A percentile compares a stretch with the other conserved stretches of the same genome.
Evolutionary conservation across 208 protist genomes (phyloP).

Genomic region (Trypanosoma platydactyli): DNA sequence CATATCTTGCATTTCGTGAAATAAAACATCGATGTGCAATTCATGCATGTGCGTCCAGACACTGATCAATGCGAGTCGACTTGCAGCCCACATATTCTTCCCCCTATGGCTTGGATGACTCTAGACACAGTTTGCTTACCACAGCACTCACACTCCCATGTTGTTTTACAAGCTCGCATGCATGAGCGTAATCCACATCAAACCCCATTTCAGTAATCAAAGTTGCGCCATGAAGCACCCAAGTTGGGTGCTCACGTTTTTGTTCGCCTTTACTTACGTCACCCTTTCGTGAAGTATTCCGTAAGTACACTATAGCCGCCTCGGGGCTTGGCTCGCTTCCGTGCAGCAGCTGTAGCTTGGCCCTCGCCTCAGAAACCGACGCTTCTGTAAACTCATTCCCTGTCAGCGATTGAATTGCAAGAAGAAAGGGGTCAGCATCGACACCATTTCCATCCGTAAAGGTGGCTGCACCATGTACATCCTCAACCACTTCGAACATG

Average conservation of each 20-base stretch:
- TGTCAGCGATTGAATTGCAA: conserved; percentile 28
- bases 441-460: conserved; percentile 48
- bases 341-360: neutral
- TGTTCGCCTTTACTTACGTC: neutral
- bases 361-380: conserved; percentile 21
- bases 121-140: conserved; percentile 15
- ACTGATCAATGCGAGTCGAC: no score
- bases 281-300: neutral
- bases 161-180: conserved; percentile 22
- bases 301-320: conserved; percentile 18
- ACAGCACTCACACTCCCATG: conserved; percentile 24
- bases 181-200: conserved; percentile 11
- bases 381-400: conserved; percentile 37
- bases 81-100: neutral
- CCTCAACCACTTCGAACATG: conserved; percentile 33
- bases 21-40: no score
- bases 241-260: conserved; percentile 4
- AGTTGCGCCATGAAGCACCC: conserved; percentile 19
- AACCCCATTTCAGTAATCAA: conserved; percentile 27
- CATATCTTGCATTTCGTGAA: no score
- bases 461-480: conserved; percentile 25
- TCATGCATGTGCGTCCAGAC: no score
- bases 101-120: neutral
- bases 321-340: conserved; percentile 21
- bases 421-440: conserved; percentile 30